Evolutionary conservation across 1,284 basidiomycete species (phyloP).

Genomic region (Leccinum subfulvum): DNA sequence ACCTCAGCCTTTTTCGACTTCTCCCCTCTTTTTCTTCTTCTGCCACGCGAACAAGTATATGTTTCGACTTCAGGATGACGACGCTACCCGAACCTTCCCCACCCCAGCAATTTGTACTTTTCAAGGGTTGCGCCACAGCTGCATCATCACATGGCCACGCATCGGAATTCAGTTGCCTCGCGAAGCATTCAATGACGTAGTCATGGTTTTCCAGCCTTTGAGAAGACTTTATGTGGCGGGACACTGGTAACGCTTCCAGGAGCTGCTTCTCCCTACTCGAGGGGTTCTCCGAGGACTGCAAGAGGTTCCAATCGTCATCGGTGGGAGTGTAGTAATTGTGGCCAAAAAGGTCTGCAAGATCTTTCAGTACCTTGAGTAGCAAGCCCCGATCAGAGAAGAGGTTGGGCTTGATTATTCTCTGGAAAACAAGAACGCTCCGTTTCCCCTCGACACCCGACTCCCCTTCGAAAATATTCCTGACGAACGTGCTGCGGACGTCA

Average conservation of each 20-base stretch:
- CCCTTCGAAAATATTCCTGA: neutral
- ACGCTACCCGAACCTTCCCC: no score
- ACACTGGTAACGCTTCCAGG: neutral
- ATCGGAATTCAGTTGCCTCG: neutral
- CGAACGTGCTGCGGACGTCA: neutral
- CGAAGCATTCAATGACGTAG: neutral
- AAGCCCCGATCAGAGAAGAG: neutral
- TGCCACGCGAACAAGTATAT: no score
- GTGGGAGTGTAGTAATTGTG: neutral
- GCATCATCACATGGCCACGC: neutral
- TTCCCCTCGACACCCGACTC: neutral
- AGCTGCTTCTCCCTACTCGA: neutral
- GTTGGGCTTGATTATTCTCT: neutral
- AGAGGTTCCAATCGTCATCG: neutral
- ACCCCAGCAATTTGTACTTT: no score
- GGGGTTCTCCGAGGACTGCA: neutral
- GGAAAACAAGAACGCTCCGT: neutral
- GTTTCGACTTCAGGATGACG: no score
- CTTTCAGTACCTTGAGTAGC: neutral
- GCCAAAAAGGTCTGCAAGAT: neutral
- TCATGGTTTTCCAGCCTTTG: neutral
- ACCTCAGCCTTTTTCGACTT: no score
- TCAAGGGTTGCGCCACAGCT: neutral
- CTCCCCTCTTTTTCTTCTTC: no score
- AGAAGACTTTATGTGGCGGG: neutral